Base-by-base conservation (phyloP, 1,284 basidiomycete genomes). In the Athelia sp. region DNA sequence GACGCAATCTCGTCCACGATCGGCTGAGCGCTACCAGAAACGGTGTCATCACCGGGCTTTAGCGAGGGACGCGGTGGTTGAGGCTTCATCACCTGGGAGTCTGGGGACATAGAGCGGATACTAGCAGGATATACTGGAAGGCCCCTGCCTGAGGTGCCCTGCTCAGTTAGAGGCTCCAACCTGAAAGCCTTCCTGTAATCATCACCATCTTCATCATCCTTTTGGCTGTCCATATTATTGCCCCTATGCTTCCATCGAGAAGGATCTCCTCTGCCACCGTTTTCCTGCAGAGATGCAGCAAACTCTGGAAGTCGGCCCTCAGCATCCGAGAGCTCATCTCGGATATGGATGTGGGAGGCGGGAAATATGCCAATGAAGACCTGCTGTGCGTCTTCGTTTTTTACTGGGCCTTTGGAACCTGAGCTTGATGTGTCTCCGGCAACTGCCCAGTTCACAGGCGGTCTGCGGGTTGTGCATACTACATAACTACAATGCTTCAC, bases 351-450 rank as follows among this genome's bases (percentile, higher is more conserved):
- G 63, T 95, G 91, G 3, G 90, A 88, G 0, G 90, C 87, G 1
- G 95, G 95, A 63, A 98, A 98, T 57, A 98, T 95, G 50, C 95
- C 96, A 51, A 98, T 92, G 64, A 92, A 90, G 35, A 98, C 93
- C 58, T 95, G 90, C 52, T 90, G 86, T 13, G 26, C 26, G 57
- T 89, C 87, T 58, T 87, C 85, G 4, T 78, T 72, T 59, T 81
- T 84, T 56, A 74, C 60, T 18, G 77, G 68, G n/a, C 74, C 62
- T 57, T 78, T 80, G 43, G 65, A 48, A 50, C 53, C 50, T 42
- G 57, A 59, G 4, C n/a, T n/a, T n/a, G n/a, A n/a, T n/a, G 79
- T 74, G 52, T 84, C 78, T 11, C 79, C 71, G 11, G 77, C 74
- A 10, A 74, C 64, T 17, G 76, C 71, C 82, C 82, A 87, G 48